Base-by-base conservation (phyloP, 495 filamentous ascomycete species). In the Hypoxylon cercidicola region DNA sequence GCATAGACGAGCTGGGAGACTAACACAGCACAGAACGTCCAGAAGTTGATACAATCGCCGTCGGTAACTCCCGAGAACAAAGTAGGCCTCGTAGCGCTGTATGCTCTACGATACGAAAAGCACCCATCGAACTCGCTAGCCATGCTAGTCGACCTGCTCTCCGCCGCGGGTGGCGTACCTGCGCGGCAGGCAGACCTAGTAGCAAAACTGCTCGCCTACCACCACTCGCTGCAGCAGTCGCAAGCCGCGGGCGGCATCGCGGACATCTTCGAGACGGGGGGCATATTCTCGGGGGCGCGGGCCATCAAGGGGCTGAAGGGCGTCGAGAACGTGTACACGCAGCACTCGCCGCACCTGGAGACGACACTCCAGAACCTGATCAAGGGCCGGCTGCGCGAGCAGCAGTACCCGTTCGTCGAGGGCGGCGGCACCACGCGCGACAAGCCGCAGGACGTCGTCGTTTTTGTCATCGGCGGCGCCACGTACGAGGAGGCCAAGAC, bases 291-390 rank as follows among this genome's bases (percentile, higher is more conserved):
- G 28, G 90, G 91, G 13, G 93, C 95, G 2, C 84, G 93, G 28
- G 90, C 90, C 68, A 93, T 99, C 77, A 96, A 96, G 73, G 96
- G 94, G 1, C 82, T 99, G 15, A 97, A 97, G 71, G 95, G 95
- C 12, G 93, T 98, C 3, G 95, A 99, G 73, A 99, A 99, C 67
- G 95, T 99, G 18, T 99, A 98, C 74, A 99, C 95, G 0, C 96
- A 98, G 75, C 95, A 99, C 75, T 95, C 93, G 1, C 93, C 95
- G 0, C 82, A 91, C 43, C 74, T 99, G 44, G 93, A 97, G 75
- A 84, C 85, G 9, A 97, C 92, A 0, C 78, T 99, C 9, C 92
- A 96, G 70, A 93, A 95, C 65, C 79, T 98, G 13, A 92, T 97
- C 78, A 97, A 96, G 69, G 95, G 94, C 10, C 86, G 90, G 55